Percentiles rank a stretch among this genome's conserved stretches.
These are phyloP conservation scores for Ophiobolus disseminans DNA, from an alignment of 2,329 filamentous ascomycete genomes.

Conservation along the genomic window DNA sequence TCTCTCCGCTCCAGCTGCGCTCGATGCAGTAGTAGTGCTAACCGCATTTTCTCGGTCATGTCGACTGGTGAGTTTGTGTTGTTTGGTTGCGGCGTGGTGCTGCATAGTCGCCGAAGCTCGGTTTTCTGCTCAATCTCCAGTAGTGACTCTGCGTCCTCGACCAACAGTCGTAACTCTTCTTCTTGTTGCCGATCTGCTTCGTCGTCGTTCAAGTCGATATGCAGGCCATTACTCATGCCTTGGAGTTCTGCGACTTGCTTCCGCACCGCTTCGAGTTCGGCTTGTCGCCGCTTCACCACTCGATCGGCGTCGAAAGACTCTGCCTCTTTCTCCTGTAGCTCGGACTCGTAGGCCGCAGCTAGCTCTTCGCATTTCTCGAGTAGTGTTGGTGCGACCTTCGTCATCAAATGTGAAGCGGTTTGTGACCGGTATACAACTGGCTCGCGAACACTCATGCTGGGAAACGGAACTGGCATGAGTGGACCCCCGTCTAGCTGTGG, in stretches of 20 bases:
- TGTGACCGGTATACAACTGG: constrained; percentile 52
- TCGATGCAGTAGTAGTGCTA: constrained; percentile 65
- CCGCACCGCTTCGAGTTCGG: constrained; percentile 68
- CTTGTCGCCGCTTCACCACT: constrained; percentile 65
- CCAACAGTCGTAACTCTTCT: constrained; percentile 46
- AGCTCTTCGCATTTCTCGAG: constrained; percentile 55
- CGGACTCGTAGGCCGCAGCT: constrained; percentile 69
- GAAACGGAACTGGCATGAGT: constrained; percentile 34
- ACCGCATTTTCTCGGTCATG: constrained; percentile 59
- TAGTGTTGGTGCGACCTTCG: constrained; percentile 65
- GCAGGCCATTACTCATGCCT: constrained; percentile 33
- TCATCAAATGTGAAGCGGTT: constrained; percentile 65
- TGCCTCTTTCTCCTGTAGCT: constrained; percentile 74
- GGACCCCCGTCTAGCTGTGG: constrained; percentile 31
- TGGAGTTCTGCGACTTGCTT: constrained; percentile 65
- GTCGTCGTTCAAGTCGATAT: constrained; percentile 46
- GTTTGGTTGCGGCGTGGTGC: constrained; percentile 24
- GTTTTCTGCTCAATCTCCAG: constrained; percentile 54
- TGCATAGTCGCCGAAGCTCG: constrained; percentile 46
- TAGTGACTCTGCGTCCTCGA: constrained; percentile 51
- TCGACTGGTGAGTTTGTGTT: constrained; percentile 48
- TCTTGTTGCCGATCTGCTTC: constrained; percentile 46
- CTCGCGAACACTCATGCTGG: constrained; percentile 28
- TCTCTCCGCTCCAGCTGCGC: constrained; percentile 66
- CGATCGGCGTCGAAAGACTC: constrained; percentile 57